Evolutionary conservation across 2,329 filamentous ascomycete species (phyloP), one percentile per base, ranked within the genome.

Genomic region (Hansfordia pulvinata): DNA sequence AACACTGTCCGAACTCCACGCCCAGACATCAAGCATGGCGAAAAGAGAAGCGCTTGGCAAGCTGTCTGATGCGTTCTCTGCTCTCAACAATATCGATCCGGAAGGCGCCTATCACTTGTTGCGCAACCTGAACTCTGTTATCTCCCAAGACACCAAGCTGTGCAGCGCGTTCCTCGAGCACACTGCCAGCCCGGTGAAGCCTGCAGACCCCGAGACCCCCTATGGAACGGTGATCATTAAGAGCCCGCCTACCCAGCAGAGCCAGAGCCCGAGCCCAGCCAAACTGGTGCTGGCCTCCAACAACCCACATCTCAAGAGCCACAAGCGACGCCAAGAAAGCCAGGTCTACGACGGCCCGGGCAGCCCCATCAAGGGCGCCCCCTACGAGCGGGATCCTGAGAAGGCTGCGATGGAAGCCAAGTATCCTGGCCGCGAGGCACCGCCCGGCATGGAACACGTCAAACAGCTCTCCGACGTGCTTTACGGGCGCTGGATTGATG

Each of bases 51-150:
- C 84, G 1, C 65, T 96, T 17, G 81, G 80, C 3, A 73, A 75
- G 35, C 63, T 94, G 9, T 83, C 82, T 0, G 82, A 93, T 47
- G 86, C 88, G 1, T 92, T 90, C 61, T 78, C 76, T 4, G 68
- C 76, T 9, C 64, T 98, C 17, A 83, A 96, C 49, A 73, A 81
- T 23, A 64, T 88, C 17, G 88, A 98, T 43, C 88, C 88, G 0
- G 88, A 94, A 47, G 86, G 86, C 11, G 73, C 86, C 20, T 90
- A 88, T 42, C 75, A 93, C 38, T 64, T 98, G 10, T 64, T 98
- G 44, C 80, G 76, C 42, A 68, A 72, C 30, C 69, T 93, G 36
- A 64, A 92, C 33, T 67, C 81, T n/a, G 70, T 72, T 30, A 65
- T 92, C 24, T 68, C 78, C 22, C 62, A 66, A 25, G 80, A 88